These are phyloP conservation scores for Emmonsiellopsis sp. DNA, from an alignment of 2,329 filamentous ascomycete species.

Conservation along the genomic window DNA sequence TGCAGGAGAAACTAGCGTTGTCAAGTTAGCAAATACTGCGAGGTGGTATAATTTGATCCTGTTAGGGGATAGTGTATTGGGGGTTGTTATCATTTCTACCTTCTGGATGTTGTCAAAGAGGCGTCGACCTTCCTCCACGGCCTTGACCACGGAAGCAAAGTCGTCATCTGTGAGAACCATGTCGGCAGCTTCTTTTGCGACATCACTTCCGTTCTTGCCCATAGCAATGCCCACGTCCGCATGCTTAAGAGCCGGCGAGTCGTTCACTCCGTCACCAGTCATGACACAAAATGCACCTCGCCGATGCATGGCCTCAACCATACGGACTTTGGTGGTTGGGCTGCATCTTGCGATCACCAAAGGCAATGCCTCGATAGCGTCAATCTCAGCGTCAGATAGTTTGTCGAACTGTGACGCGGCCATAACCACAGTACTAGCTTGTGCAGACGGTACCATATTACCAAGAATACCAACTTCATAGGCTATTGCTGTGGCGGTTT, in stretches of 20 bases:
- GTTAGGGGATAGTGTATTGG: constrained; percentile 41
- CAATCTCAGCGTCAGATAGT: constrained; percentile 61
- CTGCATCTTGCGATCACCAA: constrained; percentile 44
- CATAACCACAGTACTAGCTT: constrained; percentile 55
- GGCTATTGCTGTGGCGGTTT: constrained; percentile 67
- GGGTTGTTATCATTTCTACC: constrained; percentile 7
- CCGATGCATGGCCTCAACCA: constrained; percentile 51
- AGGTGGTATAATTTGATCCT: constrained; percentile 16
- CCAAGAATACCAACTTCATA: constrained; percentile 63
- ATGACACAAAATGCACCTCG: constrained; percentile 64
- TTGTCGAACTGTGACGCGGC: constrained; percentile 67
- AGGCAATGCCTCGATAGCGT: constrained; percentile 40
- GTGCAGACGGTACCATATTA: constrained; percentile 39
- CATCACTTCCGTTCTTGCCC: constrained; percentile 65
- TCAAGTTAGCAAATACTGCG: constrained; percentile 3
- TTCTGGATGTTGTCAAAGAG: constrained; percentile 76
- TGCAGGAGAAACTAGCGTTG: constrained; percentile 60
- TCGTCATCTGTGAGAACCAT: constrained; percentile 53
- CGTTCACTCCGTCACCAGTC: constrained; percentile 74
- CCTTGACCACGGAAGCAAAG: constrained; percentile 70
- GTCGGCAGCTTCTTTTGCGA: constrained; percentile 63
- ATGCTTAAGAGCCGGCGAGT: constrained; percentile 63
- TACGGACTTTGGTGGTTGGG: constrained; percentile 60
- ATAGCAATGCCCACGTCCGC: constrained; percentile 77
- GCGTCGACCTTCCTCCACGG: constrained; percentile 67